These are phyloP conservation scores for Aspergillus brasiliensis DNA, from an alignment of 2,329 filamentous ascomycete species.

Conservation along the genomic window DNA sequence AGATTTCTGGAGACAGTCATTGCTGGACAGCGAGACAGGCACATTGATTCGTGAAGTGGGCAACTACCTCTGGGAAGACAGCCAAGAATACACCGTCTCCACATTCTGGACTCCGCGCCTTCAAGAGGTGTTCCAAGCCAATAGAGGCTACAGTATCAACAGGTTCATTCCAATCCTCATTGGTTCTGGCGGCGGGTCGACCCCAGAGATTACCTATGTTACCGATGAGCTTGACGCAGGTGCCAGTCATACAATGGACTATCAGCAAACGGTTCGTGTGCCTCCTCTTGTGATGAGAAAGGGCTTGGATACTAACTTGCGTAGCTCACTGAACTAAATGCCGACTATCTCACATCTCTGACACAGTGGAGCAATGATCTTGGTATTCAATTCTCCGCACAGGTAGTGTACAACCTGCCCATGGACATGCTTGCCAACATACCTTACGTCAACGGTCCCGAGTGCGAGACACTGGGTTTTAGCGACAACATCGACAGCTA, in stretches of 20 bases:
- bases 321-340: not conserved
- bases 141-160: constrained; percentile 38
- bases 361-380: constrained; percentile 37
- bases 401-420: constrained; percentile 46
- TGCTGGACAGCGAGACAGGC: not conserved
- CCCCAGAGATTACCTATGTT: constrained; percentile 6
- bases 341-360: constrained; percentile 34
- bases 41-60: not conserved
- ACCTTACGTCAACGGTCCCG: constrained; percentile 42
- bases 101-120: constrained; percentile 43
- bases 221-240: constrained; percentile 11
- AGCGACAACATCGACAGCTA: constrained; percentile 43
- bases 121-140: constrained; percentile 29
- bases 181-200: constrained; percentile 28
- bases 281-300: not conserved
- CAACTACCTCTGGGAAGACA: constrained; percentile 25
- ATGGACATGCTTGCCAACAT: constrained; percentile 47
- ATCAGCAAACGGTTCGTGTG: constrained; percentile 17
- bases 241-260: constrained; percentile 16
- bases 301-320: not conserved
- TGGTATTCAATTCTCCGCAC: constrained; percentile 40
- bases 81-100: constrained; percentile 35
- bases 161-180: constrained; percentile 35
- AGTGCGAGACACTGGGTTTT: constrained; percentile 46
- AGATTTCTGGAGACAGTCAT: constrained; percentile 4